Evolutionary conservation across 768 basidiomycete genomes (phyloP).

Genomic region (Lepiota subincarnata): DNA sequence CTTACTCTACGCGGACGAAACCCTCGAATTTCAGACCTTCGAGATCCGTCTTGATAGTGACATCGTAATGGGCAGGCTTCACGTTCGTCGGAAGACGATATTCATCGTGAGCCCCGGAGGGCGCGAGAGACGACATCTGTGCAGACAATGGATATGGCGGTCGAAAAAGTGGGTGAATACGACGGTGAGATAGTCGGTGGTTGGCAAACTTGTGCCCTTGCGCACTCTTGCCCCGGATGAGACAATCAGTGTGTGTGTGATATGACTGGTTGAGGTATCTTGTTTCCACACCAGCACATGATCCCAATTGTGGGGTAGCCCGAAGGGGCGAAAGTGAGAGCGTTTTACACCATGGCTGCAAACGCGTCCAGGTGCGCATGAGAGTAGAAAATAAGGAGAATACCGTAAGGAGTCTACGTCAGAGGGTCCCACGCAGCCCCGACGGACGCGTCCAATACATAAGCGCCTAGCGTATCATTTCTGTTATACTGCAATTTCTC

Average conservation of each 20-base stretch:
- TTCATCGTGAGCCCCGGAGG: constrained; percentile 25
- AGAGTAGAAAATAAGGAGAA: background rate
- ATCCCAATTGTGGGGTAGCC: background rate
- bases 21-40: constrained; percentile 74
- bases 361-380: constrained; percentile 11
- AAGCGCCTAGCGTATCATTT: background rate
- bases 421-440: background rate
- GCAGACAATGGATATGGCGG: background rate
- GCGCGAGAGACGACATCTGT: constrained; percentile 24
- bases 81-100: constrained; percentile 67
- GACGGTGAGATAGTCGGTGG: constrained; percentile 6
- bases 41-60: constrained; percentile 80
- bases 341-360: constrained; percentile 9
- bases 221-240: constrained; percentile 3
- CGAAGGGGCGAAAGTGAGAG: background rate
- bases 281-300: constrained; percentile 4
- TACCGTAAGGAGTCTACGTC: background rate
- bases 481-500: background rate
- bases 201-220: background rate
- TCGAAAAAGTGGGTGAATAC: background rate
- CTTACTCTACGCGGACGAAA: constrained; percentile 65
- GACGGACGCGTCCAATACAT: background rate
- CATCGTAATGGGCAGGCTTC: constrained; percentile 72
- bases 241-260: constrained; percentile 8
- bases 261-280: background rate